phyloP scores from a whole-genome alignment of 192 early-diverging fungal genomes.

The Backusella macrospora region DNA sequence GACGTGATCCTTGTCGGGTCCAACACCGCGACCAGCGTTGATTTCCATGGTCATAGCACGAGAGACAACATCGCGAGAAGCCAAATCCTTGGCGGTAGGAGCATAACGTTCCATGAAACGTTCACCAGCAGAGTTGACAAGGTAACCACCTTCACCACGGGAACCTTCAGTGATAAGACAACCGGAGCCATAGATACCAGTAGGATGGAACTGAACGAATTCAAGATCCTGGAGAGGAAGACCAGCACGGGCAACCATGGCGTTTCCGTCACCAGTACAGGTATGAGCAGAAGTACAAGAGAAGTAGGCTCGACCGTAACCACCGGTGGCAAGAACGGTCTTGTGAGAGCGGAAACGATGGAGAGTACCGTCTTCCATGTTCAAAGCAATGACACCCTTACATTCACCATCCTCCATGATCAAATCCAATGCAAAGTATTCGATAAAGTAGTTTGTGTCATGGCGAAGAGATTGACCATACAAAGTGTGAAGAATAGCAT shows the following conservation, averaged over 20 bases:
- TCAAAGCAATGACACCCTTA: slow-evolving; percentile 94
- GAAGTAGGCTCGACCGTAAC: slow-evolving; percentile 99
- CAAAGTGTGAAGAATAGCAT: slow-evolving; percentile 95
- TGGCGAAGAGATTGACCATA: slow-evolving; percentile 96
- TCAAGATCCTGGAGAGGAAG: slow-evolving; percentile 98
- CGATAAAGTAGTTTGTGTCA: slow-evolving; percentile 97
- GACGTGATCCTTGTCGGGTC: slow-evolving; percentile 95
- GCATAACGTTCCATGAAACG: slow-evolving; percentile 99
- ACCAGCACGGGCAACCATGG: slow-evolving; percentile 97
- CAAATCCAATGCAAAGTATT: slow-evolving; percentile 98
- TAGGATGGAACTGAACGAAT: slow-evolving; percentile 99
- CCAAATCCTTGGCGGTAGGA: slow-evolving; percentile 97
- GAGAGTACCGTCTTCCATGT: slow-evolving; percentile 97
- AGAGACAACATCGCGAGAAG: slow-evolving; percentile 98
- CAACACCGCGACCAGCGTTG: slow-evolving; percentile 95
- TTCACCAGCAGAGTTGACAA: slow-evolving; percentile 96
- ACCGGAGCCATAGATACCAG: slow-evolving; percentile 98
- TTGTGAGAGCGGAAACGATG: slow-evolving; percentile 98
- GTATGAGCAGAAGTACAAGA: slow-evolving; percentile 98
- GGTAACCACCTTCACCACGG: slow-evolving; percentile 96
- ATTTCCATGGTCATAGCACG: slow-evolving; percentile 99
- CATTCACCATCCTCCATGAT: slow-evolving; percentile 99
- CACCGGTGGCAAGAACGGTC: slow-evolving; percentile 98
- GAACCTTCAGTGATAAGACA: slow-evolving; percentile 94
- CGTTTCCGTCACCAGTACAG: slow-evolving; percentile 99